Base-by-base conservation (phyloP, 495 filamentous ascomycete genomes). In the Aspergillus egyptiacus region DNA sequence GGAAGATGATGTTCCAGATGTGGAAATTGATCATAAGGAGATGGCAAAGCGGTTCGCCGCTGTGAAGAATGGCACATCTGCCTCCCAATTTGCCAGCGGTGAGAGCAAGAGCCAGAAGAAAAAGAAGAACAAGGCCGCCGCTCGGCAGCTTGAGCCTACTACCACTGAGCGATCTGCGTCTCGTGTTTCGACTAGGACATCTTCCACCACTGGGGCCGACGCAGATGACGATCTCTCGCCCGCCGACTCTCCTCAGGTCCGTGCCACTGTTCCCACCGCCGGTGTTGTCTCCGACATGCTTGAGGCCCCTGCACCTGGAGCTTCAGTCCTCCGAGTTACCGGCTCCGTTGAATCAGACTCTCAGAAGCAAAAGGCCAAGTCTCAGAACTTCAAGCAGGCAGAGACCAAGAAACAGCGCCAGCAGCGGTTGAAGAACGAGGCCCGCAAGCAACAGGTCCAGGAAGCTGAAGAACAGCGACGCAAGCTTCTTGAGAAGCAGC, bases 381-480 rank as follows among this genome's bases (percentile, higher is more conserved):
- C 71, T 47, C 72, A 76, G 59, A 74, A 77, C 59, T 69, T 68
- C 62, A 69, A 73, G 61, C 63, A 67, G 43, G 76, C 73, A 10
- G 85, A 91, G 69, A 86, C 83, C 20, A 94, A 95, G 83, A 95
- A 94, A 75, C 86, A 91, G 70, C 82, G 89, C 40, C 87, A 93
- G 71, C 87, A 93, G 68, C 77, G 80, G 28, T 75, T 81, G 64
- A 95, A 91, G 78, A 81, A 77, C 41, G 88, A 94, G 68, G 80
- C 78, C 33, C 76, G 78, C 46, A 87, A 87, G 73, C 66, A 75
- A 34, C 67, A 76, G 37, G 83, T 87, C 20, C 84, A 86, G 65
- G 81, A 83, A 49, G 78, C 81, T 1, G 89, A 95, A 70, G 76
- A 81, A 54, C 72, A 86, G 59, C 79, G 89, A 56, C 78, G 83